Percentiles rank a stretch among this genome's conserved stretches.
Conservation (phyloP, 108 stramenopile species). For the Chaetoceros muelleri region DNA sequence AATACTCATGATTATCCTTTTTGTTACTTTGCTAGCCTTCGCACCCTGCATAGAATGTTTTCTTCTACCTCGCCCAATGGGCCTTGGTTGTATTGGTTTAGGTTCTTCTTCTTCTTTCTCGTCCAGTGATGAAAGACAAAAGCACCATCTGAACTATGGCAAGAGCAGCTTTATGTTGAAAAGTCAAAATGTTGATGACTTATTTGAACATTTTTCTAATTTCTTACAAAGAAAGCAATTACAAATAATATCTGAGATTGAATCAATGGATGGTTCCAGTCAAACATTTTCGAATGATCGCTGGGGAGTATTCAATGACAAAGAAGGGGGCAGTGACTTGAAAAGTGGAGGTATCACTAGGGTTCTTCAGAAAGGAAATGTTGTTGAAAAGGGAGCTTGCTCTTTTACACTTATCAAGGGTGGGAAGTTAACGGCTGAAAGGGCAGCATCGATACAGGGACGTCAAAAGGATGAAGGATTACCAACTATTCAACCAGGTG, state of each 20-base stretch:
- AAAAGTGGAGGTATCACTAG: conserved; percentile 71
- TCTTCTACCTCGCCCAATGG: no score
- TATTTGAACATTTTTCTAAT: conserved; percentile 51
- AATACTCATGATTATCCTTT: no score
- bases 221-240: conserved; percentile 47
- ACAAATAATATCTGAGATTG: conserved; percentile 56
- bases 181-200: no score
- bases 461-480: conserved; percentile 23
- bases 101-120: no score
- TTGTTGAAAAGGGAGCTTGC: conserved; percentile 91
- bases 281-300: conserved; percentile 44
- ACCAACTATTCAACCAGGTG: conserved; percentile 43
- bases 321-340: neutral
- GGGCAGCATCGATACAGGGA: conserved; percentile 65
- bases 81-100: no score
- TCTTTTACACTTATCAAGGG: conserved; percentile 69
- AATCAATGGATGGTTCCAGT: conserved; percentile 44
- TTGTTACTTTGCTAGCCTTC: no score
- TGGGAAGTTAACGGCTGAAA: conserved; percentile 52
- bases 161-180: no score
- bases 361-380: conserved; percentile 75
- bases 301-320: conserved; percentile 59
- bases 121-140: no score
- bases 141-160: no score
- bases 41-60: no score